Evolutionary conservation across 371 early-diverging fungal genomes (phyloP), one percentile per base, ranked within the genome.

Genomic region (Apophysomyces trapeziformis): DNA sequence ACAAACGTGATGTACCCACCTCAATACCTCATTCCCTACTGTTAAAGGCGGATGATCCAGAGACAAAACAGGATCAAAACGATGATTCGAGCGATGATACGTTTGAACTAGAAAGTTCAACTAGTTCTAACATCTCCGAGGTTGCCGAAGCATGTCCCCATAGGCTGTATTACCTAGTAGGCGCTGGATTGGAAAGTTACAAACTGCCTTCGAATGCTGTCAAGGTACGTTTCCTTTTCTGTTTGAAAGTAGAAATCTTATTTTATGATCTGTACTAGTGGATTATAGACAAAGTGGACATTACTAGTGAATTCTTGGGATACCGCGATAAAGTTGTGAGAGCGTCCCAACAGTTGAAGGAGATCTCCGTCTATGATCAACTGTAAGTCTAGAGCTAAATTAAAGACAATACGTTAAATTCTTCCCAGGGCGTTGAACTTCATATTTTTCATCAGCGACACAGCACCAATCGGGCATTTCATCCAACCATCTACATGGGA

Each of bases 401-500:
- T 47, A 16, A 21, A 21, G 9, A 47, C 1, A n/a, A 18, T 21
- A 47, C 13, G 0, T 21, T 47, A n/a, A n/a, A 47, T 47, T 47
- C 47, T 47, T 47, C 47, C 11, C 47, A 47, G 47, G 18, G 47
- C 47, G 7, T 47, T 47, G 21, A 47, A 47, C 47, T 47, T 47
- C n/a, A 47, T 47, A 9, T 47, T 47, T 47, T 16, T 47, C 16
- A 47, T 47, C 47, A 47, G 47, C 47, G 47, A 47, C 18, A 47
- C 47, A 47, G 47, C 21, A 47, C n/a, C 47, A n/a, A 47, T 47
- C 1, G 47, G 47, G 47, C n/a, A 47, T 47, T 16, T 47, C n/a
- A 47, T 47, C 18, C 47, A 47, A 47, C 47, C 47, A n/a, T 47
- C 47, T 47, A 47, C 47, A 1, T 47, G 47, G 47, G 47, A 47